Evolutionary conservation across 2,329 filamentous ascomycete genomes (phyloP).

Genomic region (Neopestalotiopsis sp.): DNA sequence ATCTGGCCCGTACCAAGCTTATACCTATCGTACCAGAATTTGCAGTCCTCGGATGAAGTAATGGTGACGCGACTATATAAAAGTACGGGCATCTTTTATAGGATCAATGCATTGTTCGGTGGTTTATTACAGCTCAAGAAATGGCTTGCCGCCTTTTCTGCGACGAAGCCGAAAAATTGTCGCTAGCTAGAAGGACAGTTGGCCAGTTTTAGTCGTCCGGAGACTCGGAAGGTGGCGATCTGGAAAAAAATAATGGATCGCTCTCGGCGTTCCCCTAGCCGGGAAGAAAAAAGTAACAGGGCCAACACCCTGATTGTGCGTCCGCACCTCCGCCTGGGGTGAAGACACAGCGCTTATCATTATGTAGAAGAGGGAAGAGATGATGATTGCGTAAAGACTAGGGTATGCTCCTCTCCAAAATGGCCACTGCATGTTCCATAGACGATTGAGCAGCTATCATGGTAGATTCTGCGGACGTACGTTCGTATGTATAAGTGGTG

Average conservation of each 20-base stretch:
- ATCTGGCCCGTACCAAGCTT: background rate
- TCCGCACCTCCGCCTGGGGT: background rate
- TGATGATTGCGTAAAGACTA: background rate
- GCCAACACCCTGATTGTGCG: background rate
- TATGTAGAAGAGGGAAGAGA: background rate
- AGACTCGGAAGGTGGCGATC: slow-evolving; percentile 9
- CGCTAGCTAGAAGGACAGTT: background rate
- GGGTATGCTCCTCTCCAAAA: background rate
- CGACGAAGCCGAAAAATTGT: slow-evolving; percentile 1
- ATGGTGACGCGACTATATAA: too few species aligned
- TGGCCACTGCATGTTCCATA: background rate
- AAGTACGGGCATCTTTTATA: too few species aligned
- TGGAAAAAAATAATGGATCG: slow-evolving; percentile 8
- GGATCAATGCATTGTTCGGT: background rate
- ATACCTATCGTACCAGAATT: background rate
- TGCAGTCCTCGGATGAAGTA: too few species aligned
- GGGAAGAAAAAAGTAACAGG: background rate
- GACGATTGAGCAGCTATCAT: background rate
- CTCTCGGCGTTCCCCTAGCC: slow-evolving; percentile 10
- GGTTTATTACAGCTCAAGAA: background rate
- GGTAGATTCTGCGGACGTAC: background rate
- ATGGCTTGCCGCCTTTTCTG: background rate
- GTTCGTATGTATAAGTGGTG: background rate
- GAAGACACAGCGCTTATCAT: background rate
- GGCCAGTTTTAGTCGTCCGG: background rate